Percentiles rank a stretch among this genome's conserved stretches.
Evolutionary conservation across 768 basidiomycete genomes (phyloP).

Genomic region (Serpula lacrymans): DNA sequence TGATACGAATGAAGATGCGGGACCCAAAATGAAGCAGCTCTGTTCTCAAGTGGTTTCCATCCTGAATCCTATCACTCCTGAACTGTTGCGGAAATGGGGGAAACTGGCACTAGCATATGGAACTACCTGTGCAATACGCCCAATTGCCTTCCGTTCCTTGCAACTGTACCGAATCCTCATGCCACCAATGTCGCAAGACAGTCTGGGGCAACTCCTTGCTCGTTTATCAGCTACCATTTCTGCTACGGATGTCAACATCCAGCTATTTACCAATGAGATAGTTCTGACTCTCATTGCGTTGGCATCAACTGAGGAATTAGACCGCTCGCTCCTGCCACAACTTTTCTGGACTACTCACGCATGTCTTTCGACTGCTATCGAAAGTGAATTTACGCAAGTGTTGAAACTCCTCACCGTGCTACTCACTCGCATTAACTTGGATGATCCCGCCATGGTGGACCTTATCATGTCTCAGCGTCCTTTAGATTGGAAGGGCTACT

Average conservation of each 20-base stretch:
- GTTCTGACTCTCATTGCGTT: slow-evolving; percentile 70
- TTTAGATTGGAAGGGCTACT: slow-evolving; percentile 61
- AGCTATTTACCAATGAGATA: slow-evolving; percentile 81
- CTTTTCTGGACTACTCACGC: slow-evolving; percentile 86
- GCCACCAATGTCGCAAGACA: slow-evolving; percentile 64
- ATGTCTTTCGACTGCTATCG: slow-evolving; percentile 77
- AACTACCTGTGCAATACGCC: slow-evolving; percentile 81
- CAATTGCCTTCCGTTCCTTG: slow-evolving; percentile 82
- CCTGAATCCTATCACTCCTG: slow-evolving; percentile 65
- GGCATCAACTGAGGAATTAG: slow-evolving; percentile 52
- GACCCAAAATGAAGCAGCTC: slow-evolving; percentile 66
- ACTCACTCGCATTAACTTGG: slow-evolving; percentile 66
- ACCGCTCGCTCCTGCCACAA: slow-evolving; percentile 66
- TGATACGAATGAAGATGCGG: slow-evolving; percentile 50
- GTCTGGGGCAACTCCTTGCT: slow-evolving; percentile 77
- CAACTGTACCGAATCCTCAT: slow-evolving; percentile 85
- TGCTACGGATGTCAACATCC: slow-evolving; percentile 70
- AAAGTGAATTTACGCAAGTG: slow-evolving; percentile 71
- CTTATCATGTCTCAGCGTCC: slow-evolving; percentile 68
- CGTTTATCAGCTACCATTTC: slow-evolving; percentile 83
- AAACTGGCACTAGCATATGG: slow-evolving; percentile 80
- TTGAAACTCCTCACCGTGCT: slow-evolving; percentile 63
- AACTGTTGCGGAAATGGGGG: slow-evolving; percentile 75
- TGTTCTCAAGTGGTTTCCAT: slow-evolving; percentile 64
- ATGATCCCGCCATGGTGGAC: slow-evolving; percentile 65